Conservation (phyloP, 192 early-diverging fungal species). For the Podochytrium sp. region DNA sequence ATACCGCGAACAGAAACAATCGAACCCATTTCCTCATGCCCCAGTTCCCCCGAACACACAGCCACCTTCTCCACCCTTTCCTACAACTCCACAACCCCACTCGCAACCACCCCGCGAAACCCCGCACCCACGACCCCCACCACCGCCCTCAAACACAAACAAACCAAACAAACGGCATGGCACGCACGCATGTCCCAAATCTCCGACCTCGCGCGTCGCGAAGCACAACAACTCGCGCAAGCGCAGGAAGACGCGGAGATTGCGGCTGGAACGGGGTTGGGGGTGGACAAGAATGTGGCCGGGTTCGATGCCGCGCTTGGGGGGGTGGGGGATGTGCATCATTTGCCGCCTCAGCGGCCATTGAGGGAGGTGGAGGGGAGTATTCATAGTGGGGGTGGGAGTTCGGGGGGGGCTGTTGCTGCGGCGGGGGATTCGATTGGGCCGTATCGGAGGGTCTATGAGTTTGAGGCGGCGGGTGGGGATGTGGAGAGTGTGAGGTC, state of each 20-base stretch:
- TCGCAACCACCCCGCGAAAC: background rate
- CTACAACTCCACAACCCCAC: background rate
- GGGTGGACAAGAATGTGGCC: background rate
- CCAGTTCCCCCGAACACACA: background rate
- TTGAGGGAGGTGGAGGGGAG: constrained; percentile 2
- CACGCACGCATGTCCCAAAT: constrained; percentile 11
- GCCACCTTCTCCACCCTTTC: background rate
- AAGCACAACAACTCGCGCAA: constrained; percentile 18
- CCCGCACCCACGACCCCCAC: background rate
- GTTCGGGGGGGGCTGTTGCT: background rate
- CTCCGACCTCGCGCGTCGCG: background rate
- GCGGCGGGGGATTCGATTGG: constrained; percentile 36
- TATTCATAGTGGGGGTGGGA: background rate
- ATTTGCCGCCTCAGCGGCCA: constrained; percentile 22
- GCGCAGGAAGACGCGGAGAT: background rate
- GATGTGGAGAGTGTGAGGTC: constrained; percentile 21
- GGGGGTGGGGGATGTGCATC: background rate
- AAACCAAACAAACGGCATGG: background rate
- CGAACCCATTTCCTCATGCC: background rate
- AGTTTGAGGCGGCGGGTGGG: constrained; percentile 31
- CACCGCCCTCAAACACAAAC: background rate
- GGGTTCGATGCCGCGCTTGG: background rate
- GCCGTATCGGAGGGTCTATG: constrained; percentile 49
- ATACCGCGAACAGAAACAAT: background rate
- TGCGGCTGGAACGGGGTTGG: background rate